Base-by-base conservation (phyloP, 225 moss, liverwort and hornwort genomes). In the Bryum argenteum region DNA sequence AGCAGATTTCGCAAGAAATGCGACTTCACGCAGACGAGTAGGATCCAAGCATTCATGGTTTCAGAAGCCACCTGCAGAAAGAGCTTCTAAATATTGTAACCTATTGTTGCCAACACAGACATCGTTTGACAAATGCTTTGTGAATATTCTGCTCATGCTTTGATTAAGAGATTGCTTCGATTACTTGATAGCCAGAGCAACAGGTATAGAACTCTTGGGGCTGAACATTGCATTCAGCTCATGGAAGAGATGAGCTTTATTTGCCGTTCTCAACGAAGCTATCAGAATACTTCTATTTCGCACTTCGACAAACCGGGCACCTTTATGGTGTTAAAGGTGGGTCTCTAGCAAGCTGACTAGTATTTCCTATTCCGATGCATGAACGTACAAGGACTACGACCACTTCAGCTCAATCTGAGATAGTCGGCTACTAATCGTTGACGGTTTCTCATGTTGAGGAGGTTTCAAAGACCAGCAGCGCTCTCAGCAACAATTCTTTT, bases 381-480 rank as follows among this genome's bases (percentile, higher is more conserved):
- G 1, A 16, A 20, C 54, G 53, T 8, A n/a, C 14, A 54, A 43
- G 21, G 56, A 64, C 71, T 21, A 39, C 21, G 51, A 71, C 59
- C 42, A 38, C 54, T 61, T 66, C 60, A 44, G 33, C 16, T 66
- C 59, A 19, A 9, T n/a, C 44, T 41, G 77, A 52, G 51, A 15
- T 51, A 65, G 58, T 52, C 64, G 57, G 63, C 22, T 65, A 45
- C 44, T 51, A 18, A 52, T 53, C 24, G 22, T 64, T 78, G 71
- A 66, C 59, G 28, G 42, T 24, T 41, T 71, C 77, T 26, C 18
- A 22, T 16, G n/a, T 54, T 61, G 68, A 69, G 63, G 37, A 51
- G 42, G 24, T 28, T 50, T 11, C 48, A 2, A 26, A n/a, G 13
- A 75, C 41, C 28, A 68, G 18, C 47, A 23, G 48, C 1, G 33